Evolutionary conservation across 2,329 filamentous ascomycete species (phyloP).

Genomic region (Monosporascus sp.): DNA sequence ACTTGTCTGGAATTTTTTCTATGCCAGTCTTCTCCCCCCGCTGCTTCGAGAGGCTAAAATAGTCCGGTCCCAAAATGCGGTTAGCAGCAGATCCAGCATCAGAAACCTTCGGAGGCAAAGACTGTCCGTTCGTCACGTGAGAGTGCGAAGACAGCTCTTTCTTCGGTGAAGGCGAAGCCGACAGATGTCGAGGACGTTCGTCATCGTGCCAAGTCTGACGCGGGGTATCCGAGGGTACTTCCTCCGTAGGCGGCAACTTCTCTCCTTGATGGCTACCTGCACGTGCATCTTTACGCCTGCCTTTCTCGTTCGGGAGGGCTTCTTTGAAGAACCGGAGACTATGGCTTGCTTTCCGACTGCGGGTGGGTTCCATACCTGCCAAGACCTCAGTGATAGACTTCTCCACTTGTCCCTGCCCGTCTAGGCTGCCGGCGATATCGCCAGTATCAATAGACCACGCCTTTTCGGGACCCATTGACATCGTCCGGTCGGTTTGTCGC

Average conservation of each 20-base stretch:
- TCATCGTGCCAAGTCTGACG: conserved; percentile 10
- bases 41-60: conserved; percentile 18
- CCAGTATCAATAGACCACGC: conserved; percentile 58
- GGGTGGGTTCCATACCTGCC: conserved; percentile 55
- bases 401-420: conserved; percentile 57
- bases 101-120: conserved; percentile 12
- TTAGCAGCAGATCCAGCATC: conserved; percentile 8
- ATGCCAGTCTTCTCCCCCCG: conserved; percentile 8
- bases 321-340: conserved; percentile 64
- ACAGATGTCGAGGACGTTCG: conserved; percentile 12
- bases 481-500: conserved; percentile 36
- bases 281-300: conserved; percentile 46
- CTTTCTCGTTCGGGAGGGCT: conserved; percentile 55
- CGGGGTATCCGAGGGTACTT: conserved; percentile 18
- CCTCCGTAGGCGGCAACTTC: conserved; percentile 33
- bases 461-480: conserved; percentile 47
- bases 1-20: conserved; percentile 4
- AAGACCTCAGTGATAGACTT: conserved; percentile 60
- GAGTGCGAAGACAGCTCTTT: conserved; percentile 17
- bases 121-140: conserved; percentile 11
- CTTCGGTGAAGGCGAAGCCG: conserved; percentile 17
- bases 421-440: conserved; percentile 40
- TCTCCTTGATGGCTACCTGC: conserved; percentile 30
- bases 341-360: conserved; percentile 64
- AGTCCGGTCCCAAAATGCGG: conserved; percentile 15